phyloP scores from a whole-genome alignment of 331 rosid species.

The Acacia pycnantha region DNA sequence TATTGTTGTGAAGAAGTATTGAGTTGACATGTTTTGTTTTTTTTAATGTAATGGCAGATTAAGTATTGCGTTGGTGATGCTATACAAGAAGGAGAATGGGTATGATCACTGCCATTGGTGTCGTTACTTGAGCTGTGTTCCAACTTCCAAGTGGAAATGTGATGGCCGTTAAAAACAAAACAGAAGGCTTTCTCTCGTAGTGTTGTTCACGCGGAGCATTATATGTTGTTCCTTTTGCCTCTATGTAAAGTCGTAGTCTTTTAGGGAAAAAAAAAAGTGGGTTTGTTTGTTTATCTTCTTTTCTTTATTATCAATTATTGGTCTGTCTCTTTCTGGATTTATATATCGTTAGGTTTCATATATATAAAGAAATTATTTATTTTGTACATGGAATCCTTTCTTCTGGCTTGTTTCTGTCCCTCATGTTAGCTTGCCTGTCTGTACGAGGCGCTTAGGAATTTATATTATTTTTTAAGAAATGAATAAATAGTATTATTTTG shows the following conservation, averaged over 20 bases:
- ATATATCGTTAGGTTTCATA: neutral
- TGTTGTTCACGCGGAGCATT: neutral
- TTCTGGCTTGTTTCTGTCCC: neutral
- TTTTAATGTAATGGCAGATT: slow-evolving; percentile 46
- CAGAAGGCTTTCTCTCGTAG: neutral
- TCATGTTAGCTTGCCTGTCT: neutral
- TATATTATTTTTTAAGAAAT: neutral
- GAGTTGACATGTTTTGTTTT: neutral
- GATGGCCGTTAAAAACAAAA: slow-evolving; percentile 25
- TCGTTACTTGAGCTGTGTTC: slow-evolving; percentile 73
- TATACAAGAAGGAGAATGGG: slow-evolving; percentile 61
- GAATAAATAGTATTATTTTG: neutral
- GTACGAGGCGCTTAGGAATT: neutral
- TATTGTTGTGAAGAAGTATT: neutral
- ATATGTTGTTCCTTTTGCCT: slow-evolving; percentile 19
- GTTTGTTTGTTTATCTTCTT: neutral
- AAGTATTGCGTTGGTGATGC: slow-evolving; percentile 59
- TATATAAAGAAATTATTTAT: neutral
- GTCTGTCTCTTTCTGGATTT: slow-evolving; percentile 29
- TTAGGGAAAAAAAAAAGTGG: neutral
- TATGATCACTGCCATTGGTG: slow-evolving; percentile 85
- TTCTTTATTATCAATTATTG: neutral
- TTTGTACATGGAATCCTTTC: slow-evolving; percentile 30
- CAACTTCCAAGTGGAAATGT: slow-evolving; percentile 80
- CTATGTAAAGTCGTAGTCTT: slow-evolving; percentile 35